Conservation (phyloP, 495 filamentous ascomycete genomes). For the Schizothecium vesticola region DNA sequence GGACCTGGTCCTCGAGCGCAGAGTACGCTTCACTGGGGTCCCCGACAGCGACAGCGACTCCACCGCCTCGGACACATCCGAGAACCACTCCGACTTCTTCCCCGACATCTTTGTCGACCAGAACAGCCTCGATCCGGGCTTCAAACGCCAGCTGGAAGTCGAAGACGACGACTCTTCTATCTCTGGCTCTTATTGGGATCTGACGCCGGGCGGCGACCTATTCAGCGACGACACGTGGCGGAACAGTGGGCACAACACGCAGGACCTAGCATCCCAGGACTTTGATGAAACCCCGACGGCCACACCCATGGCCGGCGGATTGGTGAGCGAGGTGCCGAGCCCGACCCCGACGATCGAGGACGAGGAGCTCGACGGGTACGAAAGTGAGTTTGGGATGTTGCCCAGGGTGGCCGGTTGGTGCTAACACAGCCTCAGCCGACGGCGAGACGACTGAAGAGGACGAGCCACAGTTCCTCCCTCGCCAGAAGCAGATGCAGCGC, state of each 20-base stretch:
- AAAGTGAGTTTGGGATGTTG: conserved; percentile 55
- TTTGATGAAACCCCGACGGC: conserved; percentile 27
- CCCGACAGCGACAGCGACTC: conserved; percentile 42
- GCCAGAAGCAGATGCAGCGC: conserved; percentile 49
- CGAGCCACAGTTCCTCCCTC: conserved; percentile 51
- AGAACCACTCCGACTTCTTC: conserved; percentile 50
- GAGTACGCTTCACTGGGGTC: conserved; percentile 47
- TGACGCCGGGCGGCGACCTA: not conserved
- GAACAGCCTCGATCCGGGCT: conserved; percentile 60
- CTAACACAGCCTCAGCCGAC: conserved; percentile 65
- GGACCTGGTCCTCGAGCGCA: conserved; percentile 42
- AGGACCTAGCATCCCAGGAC: conserved; percentile 14
- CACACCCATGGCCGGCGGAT: conserved; percentile 45
- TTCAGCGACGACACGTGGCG: not conserved
- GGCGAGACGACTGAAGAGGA: conserved; percentile 86
- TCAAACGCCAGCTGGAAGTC: conserved; percentile 65
- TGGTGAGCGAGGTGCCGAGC: conserved; percentile 35
- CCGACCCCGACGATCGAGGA: conserved; percentile 41
- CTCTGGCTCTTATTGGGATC: conserved; percentile 43
- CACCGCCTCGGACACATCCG: conserved; percentile 42
- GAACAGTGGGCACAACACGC: not conserved
- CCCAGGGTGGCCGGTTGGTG: conserved; percentile 24
- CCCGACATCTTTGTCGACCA: conserved; percentile 69
- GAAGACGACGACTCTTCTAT: conserved; percentile 42
- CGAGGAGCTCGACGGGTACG: conserved; percentile 65